These are phyloP conservation scores for Penicillium subrubescens DNA, from an alignment of 495 filamentous ascomycete species.

Conservation along the genomic window DNA sequence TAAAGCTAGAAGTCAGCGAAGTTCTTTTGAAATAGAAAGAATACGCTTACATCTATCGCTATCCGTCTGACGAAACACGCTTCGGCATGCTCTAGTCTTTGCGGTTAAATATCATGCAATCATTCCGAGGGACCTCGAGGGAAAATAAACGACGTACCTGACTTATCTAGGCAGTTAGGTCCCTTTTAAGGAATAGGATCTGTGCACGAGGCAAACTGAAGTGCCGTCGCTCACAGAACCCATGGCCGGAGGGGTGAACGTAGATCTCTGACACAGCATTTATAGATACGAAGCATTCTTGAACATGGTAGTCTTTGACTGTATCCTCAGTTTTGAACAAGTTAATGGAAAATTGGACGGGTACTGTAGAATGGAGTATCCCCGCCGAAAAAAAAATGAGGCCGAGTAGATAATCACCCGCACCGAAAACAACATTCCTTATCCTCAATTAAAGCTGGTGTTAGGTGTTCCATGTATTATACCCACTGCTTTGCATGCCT, in stretches of 20 bases:
- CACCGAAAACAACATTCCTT: neutral
- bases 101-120: neutral
- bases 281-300: neutral
- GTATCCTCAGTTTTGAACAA: neutral
- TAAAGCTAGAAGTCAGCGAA: neutral
- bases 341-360: conserved; percentile 1
- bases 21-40: conserved; percentile 1
- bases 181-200: conserved; percentile 1
- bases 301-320: neutral
- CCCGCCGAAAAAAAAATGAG: neutral
- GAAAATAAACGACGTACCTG: neutral
- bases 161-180: neutral
- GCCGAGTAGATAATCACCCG: neutral
- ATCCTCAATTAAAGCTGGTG: conserved; percentile 1
- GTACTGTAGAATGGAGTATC: conserved; percentile 5
- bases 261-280: neutral
- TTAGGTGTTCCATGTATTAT: conserved; percentile 2
- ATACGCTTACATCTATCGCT: conserved; percentile 1
- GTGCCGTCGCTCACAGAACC: neutral
- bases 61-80: neutral
- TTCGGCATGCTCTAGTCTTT: neutral
- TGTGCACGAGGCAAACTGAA: neutral
- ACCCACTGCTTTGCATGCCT: neutral
- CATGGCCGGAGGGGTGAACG: neutral
- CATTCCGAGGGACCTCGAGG: neutral